A percentile compares a stretch with the other conserved stretches of the same genome.
These are phyloP conservation scores for Neocallimastix lanati DNA, from an alignment of 192 early-diverging fungal species.

Conservation along the genomic window DNA sequence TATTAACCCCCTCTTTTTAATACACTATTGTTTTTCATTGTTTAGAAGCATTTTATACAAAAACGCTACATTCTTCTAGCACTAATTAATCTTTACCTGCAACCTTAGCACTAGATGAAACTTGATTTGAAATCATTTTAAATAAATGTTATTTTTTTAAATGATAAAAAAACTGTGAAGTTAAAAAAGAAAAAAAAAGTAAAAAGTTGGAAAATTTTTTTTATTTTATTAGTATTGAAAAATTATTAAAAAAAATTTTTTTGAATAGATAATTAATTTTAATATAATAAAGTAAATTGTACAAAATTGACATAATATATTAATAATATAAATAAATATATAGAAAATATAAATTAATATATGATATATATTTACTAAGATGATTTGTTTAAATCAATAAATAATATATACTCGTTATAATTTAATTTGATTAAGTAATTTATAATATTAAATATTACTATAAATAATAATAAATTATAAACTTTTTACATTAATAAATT, in stretches of 20 bases:
- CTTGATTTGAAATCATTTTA: neutral
- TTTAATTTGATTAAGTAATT: neutral
- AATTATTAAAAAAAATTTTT: neutral
- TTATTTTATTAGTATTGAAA: neutral
- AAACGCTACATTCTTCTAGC: slow-evolving; percentile 28
- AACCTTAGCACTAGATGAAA: neutral
- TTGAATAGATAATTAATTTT: neutral
- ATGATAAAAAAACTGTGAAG: neutral
- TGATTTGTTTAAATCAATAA: neutral
- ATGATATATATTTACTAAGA: too few relatives aligned
- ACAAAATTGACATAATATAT: too few relatives aligned
- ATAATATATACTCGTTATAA: neutral
- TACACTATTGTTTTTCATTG: too few relatives aligned
- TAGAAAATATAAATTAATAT: neutral
- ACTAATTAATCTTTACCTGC: neutral
- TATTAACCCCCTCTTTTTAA: too few relatives aligned
- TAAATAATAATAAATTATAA: neutral
- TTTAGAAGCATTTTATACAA: slow-evolving; percentile 4
- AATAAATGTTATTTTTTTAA: neutral
- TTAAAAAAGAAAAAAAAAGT: neutral
- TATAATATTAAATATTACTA: neutral
- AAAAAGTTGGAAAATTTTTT: neutral
- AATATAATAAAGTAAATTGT: too few relatives aligned
- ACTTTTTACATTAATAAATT: neutral
- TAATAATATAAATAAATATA: neutral